Conservation (phyloP, 768 basidiomycete species). For the Boletus rubroflammeus region DNA sequence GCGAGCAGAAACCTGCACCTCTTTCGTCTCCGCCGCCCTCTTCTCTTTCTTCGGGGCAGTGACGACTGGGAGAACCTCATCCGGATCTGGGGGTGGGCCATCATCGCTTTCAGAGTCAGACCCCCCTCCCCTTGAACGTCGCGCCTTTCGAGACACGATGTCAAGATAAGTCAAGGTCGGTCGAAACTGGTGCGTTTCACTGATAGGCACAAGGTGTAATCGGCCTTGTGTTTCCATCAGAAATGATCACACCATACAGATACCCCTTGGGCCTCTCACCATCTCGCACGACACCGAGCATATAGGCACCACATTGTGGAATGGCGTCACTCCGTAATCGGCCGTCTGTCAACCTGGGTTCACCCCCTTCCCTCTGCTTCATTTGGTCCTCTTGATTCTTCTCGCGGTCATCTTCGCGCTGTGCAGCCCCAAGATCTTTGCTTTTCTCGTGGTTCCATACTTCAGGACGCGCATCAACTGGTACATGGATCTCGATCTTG, state of each 20-base stretch:
- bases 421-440: conserved; percentile 60
- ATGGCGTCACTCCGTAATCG: conserved; percentile 73
- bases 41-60: conserved; percentile 53
- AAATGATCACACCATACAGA: neutral
- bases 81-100: conserved; percentile 76
- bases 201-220: conserved; percentile 75
- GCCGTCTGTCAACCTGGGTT: conserved; percentile 63
- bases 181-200: conserved; percentile 76
- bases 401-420: conserved; percentile 71
- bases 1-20: conserved; percentile 73
- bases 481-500: conserved; percentile 74
- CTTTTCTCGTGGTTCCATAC: conserved; percentile 78
- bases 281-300: conserved; percentile 73
- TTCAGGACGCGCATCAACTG: conserved; percentile 74
- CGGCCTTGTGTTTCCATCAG: conserved; percentile 43
- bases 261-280: conserved; percentile 41
- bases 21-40: conserved; percentile 56
- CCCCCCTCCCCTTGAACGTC: conserved; percentile 45
- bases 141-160: conserved; percentile 59
- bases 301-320: conserved; percentile 58
- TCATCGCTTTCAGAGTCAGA: conserved; percentile 72
- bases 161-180: conserved; percentile 83
- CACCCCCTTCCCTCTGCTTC: conserved; percentile 47
- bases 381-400: conserved; percentile 62
- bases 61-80: conserved; percentile 52